Percentiles rank a stretch among this genome's conserved stretches.
Conservation (phyloP, 83 land plant species). For the Thuja plicata region DNA sequence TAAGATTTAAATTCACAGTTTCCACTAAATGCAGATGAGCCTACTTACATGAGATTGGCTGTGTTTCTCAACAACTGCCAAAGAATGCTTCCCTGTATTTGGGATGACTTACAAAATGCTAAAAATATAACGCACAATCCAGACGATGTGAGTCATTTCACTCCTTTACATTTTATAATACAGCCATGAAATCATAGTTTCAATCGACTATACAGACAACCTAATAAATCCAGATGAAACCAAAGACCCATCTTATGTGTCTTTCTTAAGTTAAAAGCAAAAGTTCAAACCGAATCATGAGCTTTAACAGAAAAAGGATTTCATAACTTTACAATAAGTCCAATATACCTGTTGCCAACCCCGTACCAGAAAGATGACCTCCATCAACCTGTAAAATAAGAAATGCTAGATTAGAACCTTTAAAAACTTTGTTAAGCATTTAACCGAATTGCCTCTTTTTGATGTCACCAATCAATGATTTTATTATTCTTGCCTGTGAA, state of each 20-base stretch:
- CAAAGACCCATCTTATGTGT: background rate
- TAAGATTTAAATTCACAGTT: background rate
- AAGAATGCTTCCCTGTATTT: background rate
- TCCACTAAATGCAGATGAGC: background rate
- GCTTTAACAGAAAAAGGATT: background rate
- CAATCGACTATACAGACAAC: background rate
- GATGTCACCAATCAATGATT: background rate
- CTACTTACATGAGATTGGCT: background rate
- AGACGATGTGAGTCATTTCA: background rate
- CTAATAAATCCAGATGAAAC: background rate
- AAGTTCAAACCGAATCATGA: background rate
- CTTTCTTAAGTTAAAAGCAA: background rate
- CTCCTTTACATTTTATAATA: background rate
- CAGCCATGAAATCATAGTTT: background rate
- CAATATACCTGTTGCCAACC: constrained; percentile 30
- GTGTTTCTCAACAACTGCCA: background rate
- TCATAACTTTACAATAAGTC: background rate
- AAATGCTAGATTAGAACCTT: background rate
- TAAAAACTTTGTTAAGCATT: background rate
- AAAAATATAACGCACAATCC: background rate
- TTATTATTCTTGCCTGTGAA: background rate
- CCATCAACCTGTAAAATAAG: constrained; percentile 32
- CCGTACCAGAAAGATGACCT: constrained; percentile 31
- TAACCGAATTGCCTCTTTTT: background rate
- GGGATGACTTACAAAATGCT: background rate